phyloP scores from a whole-genome alignment of 768 basidiomycete genomes.

The Mycena amicta region DNA sequence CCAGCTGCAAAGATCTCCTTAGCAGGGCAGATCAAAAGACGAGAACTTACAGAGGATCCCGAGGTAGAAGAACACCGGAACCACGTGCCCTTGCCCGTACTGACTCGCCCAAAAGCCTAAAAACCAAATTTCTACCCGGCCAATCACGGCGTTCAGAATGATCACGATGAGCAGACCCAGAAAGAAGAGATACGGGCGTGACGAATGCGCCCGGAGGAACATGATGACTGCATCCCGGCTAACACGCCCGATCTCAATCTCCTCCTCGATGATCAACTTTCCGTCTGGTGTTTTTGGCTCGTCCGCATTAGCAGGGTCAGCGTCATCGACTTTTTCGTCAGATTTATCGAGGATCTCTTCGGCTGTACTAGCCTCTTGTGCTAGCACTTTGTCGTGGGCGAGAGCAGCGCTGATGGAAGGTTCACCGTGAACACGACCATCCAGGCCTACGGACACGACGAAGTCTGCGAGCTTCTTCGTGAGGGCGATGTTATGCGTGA shows the following conservation, averaged over 20 bases:
- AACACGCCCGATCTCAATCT: constrained; percentile 60
- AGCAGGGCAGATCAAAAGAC: not conserved
- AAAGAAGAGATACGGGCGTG: constrained; percentile 37
- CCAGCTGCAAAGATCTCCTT: not conserved
- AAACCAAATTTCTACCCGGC: constrained; percentile 42
- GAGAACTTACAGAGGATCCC: not conserved
- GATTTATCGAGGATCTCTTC: too few species aligned
- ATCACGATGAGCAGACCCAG: constrained; percentile 28
- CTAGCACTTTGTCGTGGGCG: too few species aligned
- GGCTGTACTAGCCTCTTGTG: too few species aligned
- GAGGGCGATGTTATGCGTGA: too few species aligned
- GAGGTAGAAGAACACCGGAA: constrained; percentile 40
- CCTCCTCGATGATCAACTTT: constrained; percentile 64
- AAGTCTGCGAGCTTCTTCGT: too few species aligned
- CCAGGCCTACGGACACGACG: too few species aligned
- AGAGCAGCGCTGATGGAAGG: too few species aligned
- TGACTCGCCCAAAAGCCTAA: constrained; percentile 46
- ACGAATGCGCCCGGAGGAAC: not conserved
- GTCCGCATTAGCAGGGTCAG: constrained; percentile 11
- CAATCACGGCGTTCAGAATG: constrained; percentile 28
- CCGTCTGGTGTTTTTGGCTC: constrained; percentile 38
- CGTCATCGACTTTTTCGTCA: constrained; percentile 22
- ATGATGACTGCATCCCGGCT: constrained; percentile 37
- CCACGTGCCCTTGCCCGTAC: constrained; percentile 34
- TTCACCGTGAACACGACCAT: too few species aligned